These are phyloP conservation scores for Ceratopteris richardii DNA, from an alignment of 75 land plant species.

Conservation along the genomic window DNA sequence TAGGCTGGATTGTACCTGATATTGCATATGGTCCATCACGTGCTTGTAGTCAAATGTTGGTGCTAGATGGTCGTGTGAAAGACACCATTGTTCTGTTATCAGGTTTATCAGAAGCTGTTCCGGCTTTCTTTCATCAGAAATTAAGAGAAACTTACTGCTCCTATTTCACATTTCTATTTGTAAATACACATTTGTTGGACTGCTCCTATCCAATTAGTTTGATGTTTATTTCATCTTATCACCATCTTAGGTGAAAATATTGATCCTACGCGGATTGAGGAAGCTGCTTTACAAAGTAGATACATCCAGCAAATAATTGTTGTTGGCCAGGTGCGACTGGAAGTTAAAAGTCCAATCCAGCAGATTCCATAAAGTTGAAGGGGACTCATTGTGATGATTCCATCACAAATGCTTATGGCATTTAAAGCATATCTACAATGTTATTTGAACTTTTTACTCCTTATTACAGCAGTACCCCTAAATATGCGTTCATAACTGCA, in stretches of 20 bases:
- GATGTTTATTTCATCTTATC: neutral
- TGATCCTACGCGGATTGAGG: conserved; percentile 82
- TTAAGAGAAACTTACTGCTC: no score
- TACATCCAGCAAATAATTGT: conserved; percentile 83
- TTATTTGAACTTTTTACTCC: no score
- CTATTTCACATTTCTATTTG: no score
- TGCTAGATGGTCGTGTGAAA: conserved; percentile 89
- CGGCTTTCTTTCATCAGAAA: no score
- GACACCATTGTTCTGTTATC: conserved; percentile 91
- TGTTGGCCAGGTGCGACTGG: conserved; percentile 66
- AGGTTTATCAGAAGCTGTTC: no score
- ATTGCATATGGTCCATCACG: conserved; percentile 54
- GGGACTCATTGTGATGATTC: no score
- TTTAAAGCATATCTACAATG: no score
- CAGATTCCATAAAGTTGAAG: neutral
- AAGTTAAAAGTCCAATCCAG: neutral
- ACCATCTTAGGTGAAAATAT: conserved; percentile 78
- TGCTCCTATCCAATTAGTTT: no score
- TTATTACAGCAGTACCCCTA: no score
- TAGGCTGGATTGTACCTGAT: conserved; percentile 84
- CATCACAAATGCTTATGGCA: no score
- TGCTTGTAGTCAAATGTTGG: conserved; percentile 67
- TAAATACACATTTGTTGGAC: no score
- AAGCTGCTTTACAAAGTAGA: conserved; percentile 67
- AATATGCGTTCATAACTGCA: no score